Evolutionary conservation across 495 filamentous ascomycete genomes (phyloP).

Genomic region (Baudoinia panamericana): DNA sequence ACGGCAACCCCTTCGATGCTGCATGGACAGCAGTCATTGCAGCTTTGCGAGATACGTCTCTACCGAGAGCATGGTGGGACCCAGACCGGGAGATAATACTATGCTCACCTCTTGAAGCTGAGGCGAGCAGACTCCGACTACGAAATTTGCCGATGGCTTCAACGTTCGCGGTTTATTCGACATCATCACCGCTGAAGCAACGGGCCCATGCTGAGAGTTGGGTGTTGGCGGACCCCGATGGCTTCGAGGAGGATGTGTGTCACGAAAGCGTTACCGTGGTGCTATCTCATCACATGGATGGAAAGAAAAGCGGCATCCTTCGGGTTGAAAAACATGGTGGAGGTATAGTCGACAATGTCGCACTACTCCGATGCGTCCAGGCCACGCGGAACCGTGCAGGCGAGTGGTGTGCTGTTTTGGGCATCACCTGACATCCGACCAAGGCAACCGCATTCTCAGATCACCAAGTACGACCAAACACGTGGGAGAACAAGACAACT

Average conservation of each 20-base stretch:
- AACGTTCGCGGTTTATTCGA: constrained; percentile 57
- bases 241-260: constrained; percentile 73
- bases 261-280: constrained; percentile 60
- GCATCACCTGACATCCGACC: constrained; percentile 1
- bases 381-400: constrained; percentile 43
- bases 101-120: constrained; percentile 46
- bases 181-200: constrained; percentile 28
- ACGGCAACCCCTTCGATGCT: constrained; percentile 81
- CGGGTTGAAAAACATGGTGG: constrained; percentile 76
- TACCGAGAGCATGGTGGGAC: constrained; percentile 83
- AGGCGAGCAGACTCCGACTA: constrained; percentile 41
- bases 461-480: too few relatives aligned
- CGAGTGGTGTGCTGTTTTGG: constrained; percentile 27
- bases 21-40: constrained; percentile 75
- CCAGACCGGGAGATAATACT: constrained; percentile 62
- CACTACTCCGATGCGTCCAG: constrained; percentile 41
- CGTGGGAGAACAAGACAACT: too few relatives aligned
- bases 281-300: constrained; percentile 45
- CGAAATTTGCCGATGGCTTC: constrained; percentile 52
- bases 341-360: constrained; percentile 40
- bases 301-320: constrained; percentile 42
- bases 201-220: constrained; percentile 41
- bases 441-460: too few relatives aligned
- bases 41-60: constrained; percentile 61
- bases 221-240: constrained; percentile 79